Evolutionary conservation across 352 stramenopile species (phyloP).

Genomic region (Phytopythium aichiense): DNA sequence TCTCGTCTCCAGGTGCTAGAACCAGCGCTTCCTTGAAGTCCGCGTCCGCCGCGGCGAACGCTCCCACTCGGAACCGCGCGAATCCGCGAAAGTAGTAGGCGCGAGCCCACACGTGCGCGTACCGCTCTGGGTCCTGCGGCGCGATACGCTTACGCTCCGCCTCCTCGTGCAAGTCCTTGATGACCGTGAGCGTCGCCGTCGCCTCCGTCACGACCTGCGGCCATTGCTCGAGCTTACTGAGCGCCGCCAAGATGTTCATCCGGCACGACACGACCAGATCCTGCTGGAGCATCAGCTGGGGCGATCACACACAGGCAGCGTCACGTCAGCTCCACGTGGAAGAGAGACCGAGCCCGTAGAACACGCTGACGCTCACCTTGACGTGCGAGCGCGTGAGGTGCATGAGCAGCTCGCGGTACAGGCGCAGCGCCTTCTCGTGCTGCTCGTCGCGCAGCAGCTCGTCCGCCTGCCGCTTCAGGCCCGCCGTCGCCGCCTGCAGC

Average conservation of each 20-base stretch:
- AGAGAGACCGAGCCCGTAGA: neutral
- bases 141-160: conserved; percentile 17
- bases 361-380: conserved; percentile 16
- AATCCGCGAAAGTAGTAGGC: conserved; percentile 64
- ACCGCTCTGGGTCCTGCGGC: conserved; percentile 13
- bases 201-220: conserved; percentile 36
- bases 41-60: conserved; percentile 31
- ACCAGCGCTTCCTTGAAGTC: conserved; percentile 49
- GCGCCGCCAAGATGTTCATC: conserved; percentile 58
- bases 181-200: conserved; percentile 37
- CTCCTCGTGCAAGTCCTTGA: conserved; percentile 38
- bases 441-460: conserved; percentile 49
- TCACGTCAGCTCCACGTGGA: neutral
- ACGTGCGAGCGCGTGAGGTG: conserved; percentile 67
- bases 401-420: conserved; percentile 72
- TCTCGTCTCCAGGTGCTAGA: conserved; percentile 45
- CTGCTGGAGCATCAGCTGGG: conserved; percentile 36
- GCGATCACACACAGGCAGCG: neutral
- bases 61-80: conserved; percentile 41
- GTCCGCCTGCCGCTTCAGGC: conserved; percentile 67
- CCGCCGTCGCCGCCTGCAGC: conserved; percentile 30
- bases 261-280: conserved; percentile 64
- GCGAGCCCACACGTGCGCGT: conserved; percentile 34
- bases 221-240: conserved; percentile 63
- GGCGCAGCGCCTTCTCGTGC: conserved; percentile 43